Conservation (phyloP, 768 basidiomycete genomes). For the Mycena epipterygia region DNA sequence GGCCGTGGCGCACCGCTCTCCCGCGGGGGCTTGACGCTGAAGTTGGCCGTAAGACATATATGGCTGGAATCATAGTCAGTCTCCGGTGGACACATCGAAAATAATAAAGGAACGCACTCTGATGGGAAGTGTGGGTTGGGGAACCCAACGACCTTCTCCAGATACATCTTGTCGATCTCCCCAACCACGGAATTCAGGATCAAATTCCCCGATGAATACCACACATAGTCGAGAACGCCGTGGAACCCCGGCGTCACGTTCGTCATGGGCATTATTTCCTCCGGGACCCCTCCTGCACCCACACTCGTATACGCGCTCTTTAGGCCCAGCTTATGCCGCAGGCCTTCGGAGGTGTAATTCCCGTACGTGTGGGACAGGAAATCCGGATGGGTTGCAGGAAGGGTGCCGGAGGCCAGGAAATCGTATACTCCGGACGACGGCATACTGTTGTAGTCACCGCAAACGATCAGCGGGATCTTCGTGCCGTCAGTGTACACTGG, state of each 20-base stretch:
- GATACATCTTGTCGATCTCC: constrained; percentile 86
- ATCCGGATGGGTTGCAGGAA: constrained; percentile 85
- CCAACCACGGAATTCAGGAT: constrained; percentile 88
- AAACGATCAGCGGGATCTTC: constrained; percentile 92
- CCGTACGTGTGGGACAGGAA: constrained; percentile 95
- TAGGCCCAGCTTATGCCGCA: constrained; percentile 83
- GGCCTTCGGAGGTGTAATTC: constrained; percentile 90
- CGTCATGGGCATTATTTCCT: constrained; percentile 64
- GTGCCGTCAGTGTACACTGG: constrained; percentile 86
- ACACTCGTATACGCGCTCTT: constrained; percentile 85
- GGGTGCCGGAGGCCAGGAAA: constrained; percentile 80
- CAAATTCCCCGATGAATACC: constrained; percentile 84
- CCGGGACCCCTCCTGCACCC: constrained; percentile 60
- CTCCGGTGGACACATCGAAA: not conserved
- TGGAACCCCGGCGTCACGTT: constrained; percentile 92
- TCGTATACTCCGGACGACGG: constrained; percentile 93
- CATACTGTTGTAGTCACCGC: constrained; percentile 96
- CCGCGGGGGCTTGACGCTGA: constrained; percentile 34
- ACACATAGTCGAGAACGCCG: constrained; percentile 94
- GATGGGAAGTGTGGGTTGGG: constrained; percentile 97
- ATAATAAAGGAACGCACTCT: constrained; percentile 74
- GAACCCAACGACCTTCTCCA: constrained; percentile 95
- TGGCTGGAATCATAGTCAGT: constrained; percentile 18
- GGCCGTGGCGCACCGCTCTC: constrained; percentile 29
- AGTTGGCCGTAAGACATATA: constrained; percentile 30